Evolutionary conservation across 2,329 filamentous ascomycete genomes (phyloP).

Genomic region (Grosmannia serpens): DNA sequence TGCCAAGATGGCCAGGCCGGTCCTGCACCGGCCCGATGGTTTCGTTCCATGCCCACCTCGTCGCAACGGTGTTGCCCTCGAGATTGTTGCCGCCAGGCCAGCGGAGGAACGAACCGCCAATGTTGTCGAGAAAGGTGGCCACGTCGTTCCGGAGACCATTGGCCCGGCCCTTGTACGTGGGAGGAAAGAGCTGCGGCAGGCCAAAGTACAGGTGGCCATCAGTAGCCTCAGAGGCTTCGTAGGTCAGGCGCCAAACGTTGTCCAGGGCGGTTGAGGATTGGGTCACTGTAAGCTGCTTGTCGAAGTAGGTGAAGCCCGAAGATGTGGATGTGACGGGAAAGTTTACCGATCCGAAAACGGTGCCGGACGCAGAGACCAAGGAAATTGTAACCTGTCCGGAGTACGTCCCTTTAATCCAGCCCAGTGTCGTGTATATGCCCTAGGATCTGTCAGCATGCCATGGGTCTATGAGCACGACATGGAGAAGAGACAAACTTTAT

Average conservation of each 20-base stretch:
- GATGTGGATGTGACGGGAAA: too few species aligned
- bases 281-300: too few species aligned
- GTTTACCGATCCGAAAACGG: too few species aligned
- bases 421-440: background rate
- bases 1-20: conserved; percentile 42
- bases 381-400: background rate
- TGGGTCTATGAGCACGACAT: too few species aligned
- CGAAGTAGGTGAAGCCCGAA: too few species aligned
- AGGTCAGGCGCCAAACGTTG: background rate
- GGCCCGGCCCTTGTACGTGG: conserved; percentile 43
- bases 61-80: too few species aligned
- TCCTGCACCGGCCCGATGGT: conserved; percentile 26
- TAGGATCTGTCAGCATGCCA: too few species aligned
- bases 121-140: conserved; percentile 32
- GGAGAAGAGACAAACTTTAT: too few species aligned
- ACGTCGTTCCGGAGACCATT: conserved; percentile 49
- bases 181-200: conserved; percentile 47
- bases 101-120: too few species aligned
- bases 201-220: conserved; percentile 40
- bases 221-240: background rate
- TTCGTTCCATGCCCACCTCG: too few species aligned
- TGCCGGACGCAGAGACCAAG: background rate
- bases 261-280: too few species aligned
- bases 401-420: background rate
- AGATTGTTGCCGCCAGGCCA: too few species aligned